Base-by-base conservation (phyloP, 2,329 filamentous ascomycete genomes). In the Exophiala oligosperma region DNA sequence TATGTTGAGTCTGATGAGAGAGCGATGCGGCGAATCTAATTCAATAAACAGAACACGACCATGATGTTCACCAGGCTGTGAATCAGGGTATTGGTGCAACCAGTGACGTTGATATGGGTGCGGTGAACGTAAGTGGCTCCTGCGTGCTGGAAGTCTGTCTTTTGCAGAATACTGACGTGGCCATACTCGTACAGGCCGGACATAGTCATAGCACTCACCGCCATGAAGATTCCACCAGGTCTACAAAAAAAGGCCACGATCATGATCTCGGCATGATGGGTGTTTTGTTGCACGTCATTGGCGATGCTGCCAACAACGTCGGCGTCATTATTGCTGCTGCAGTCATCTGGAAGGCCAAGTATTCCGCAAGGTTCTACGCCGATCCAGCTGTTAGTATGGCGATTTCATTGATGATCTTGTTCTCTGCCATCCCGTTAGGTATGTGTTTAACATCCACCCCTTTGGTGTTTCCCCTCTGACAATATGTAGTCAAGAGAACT, bases 191-290 rank as follows among this genome's bases (percentile, higher is more conserved):
- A 11, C 11, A 43, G 40, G n/a, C 40, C 17, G 40, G 40, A 43
- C 40, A 43, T 23, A 43, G 40, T 43, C 40, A 43, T 11, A 43
- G n/a, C 40, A 17, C 40, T 14, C 40, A 43, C 40, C 40, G 40
- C 40, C 40, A 43, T 23, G 40, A 43, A 43, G 40, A n/a, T 23
- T 21, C 40, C 14, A n/a, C 40, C 3, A 43, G 14, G 40, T 43
- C 40, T 23, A n/a, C 14, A 3, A 43, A n/a, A 5, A 43, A 43
- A 23, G 40, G 40, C 4, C 40, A 43, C 9, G 21, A 43, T 23
- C 40, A 77, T 57, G 86, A 92, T 68, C 76, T 92, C n/a, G 87
- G 85, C 9, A 87, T 90, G 77, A 74, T 89, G 61, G 40, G 40
- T 17, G 40, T 43, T 5, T 23, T 43, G 14, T 23, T 43, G 40